These are phyloP conservation scores for Cercospora sp. DNA, from an alignment of 2,329 filamentous ascomycete genomes.

Conservation along the genomic window DNA sequence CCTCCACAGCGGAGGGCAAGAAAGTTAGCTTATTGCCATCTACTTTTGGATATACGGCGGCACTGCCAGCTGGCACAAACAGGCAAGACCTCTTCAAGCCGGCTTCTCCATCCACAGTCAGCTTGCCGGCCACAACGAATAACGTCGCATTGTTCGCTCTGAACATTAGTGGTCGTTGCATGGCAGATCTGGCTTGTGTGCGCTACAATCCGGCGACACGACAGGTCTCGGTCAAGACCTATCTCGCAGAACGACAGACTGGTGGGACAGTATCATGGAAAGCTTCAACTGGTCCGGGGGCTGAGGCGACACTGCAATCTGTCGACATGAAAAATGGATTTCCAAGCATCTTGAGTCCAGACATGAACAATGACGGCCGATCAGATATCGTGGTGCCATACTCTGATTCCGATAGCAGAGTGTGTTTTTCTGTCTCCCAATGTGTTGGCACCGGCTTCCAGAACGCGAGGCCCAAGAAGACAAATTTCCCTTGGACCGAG, in stretches of 20 bases:
- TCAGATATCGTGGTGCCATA: neutral
- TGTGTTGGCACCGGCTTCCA: neutral
- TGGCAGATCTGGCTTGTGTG: neutral
- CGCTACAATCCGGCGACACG: neutral
- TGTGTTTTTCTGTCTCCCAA: neutral
- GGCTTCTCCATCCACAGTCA: neutral
- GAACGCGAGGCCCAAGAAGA: neutral
- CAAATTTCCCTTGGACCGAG: neutral
- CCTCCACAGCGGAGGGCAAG: neutral
- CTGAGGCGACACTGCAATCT: neutral
- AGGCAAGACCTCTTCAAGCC: neutral
- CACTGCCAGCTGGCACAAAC: neutral
- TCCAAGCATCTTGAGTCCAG: neutral
- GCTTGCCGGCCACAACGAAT: neutral
- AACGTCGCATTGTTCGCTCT: neutral
- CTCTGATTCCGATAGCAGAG: neutral
- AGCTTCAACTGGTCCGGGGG: neutral
- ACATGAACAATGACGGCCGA: neutral
- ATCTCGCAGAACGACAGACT: neutral
- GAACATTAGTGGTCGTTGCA: neutral
- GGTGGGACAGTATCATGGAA: neutral
- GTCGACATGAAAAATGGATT: neutral
- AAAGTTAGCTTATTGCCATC: neutral
- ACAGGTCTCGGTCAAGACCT: neutral
- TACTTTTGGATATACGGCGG: neutral